Conservation (phyloP, 495 filamentous ascomycete species). For the Lasiosphaeris hirsuta region DNA sequence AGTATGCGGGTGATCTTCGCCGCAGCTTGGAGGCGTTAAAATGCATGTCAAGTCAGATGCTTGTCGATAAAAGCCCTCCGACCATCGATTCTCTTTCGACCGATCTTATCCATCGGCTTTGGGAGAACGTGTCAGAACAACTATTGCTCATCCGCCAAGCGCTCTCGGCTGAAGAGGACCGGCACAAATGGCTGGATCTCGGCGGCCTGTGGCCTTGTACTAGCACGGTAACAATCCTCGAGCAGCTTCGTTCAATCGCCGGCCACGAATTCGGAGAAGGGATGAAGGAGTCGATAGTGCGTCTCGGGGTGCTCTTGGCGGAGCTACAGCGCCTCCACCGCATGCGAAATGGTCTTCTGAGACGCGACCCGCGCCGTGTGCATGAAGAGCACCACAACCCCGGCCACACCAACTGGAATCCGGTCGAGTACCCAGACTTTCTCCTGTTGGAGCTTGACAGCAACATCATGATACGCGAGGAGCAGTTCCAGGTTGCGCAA, state of each 20-base stretch:
- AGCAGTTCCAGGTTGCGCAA: slow-evolving; percentile 51
- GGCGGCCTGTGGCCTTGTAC: slow-evolving; percentile 54
- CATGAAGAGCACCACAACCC: slow-evolving; percentile 37
- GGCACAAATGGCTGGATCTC: slow-evolving; percentile 52
- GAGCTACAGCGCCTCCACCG: slow-evolving; percentile 10
- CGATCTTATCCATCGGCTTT: too few species aligned
- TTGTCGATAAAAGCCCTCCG: too few species aligned
- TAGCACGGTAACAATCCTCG: too few species aligned
- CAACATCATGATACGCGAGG: slow-evolving; percentile 48
- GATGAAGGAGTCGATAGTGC: slow-evolving; percentile 50
- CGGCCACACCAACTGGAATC: slow-evolving; percentile 53
- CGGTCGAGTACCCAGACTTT: slow-evolving; percentile 47
- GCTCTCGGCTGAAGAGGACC: too few species aligned
- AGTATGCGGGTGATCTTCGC: too few species aligned
- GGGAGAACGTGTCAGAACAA: too few species aligned
- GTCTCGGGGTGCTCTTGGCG: slow-evolving; percentile 40
- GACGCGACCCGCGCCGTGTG: slow-evolving; percentile 9
- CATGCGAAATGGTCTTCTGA: neutral
- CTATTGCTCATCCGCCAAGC: too few species aligned
- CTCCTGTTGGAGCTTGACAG: slow-evolving; percentile 56
- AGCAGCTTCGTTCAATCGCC: too few species aligned
- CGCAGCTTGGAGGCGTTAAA: too few species aligned
- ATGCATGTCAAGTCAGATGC: too few species aligned
- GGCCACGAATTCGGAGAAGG: slow-evolving; percentile 30
- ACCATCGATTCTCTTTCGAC: too few species aligned